Base-by-base conservation (phyloP, 2,329 filamentous ascomycete species). In the Thelonectria rubi region DNA sequence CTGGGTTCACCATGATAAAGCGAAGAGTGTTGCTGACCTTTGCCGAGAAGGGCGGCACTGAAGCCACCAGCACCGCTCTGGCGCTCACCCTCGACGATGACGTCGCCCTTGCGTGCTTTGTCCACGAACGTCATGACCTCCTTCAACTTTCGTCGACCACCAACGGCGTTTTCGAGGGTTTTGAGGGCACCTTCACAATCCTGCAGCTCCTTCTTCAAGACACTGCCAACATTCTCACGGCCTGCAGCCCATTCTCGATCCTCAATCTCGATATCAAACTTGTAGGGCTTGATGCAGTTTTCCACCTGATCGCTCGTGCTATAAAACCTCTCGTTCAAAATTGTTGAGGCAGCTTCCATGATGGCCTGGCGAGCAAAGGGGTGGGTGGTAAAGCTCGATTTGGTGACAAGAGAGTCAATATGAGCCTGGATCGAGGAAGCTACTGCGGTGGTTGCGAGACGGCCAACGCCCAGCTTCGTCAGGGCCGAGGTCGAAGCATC, bases 221-320 rank as follows among this genome's bases (percentile, higher is more conserved):
- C 88, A 9, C 82, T 84, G 40, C 88, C 85, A 1, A 94, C 90
- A 69, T 96, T 95, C 47, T 97, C 93, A 53, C 94, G 85, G 0
- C 93, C 94, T 63, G 91, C 88, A 3, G 83, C 77, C 95, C 95
- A 99, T 75, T 99, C 96, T 8, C 88, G 84, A 40, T 94, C 91
- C 72, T 97, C 93, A 46, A 99, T 89, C 70, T 99, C 95, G 60
- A 99, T 97, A 65, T 97, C 93, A 69, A 94, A 98, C 75, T 99
- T 99, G 82, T 94, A 99, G 0, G 96, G 95, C 77, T 99, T 99
- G 78, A 99, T 96, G 75, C 94, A 99, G 74, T 98, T 98, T 77
- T 99, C 95, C 1, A 99, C 92, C 78, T 98, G 95, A 72, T 99
- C 96, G 65, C 92, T 95, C 1, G 96, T 99, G 77, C 94, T 95